Evolutionary conservation across 441 rosid genomes (phyloP).

Genomic region (Aquilaria agallochum): DNA sequence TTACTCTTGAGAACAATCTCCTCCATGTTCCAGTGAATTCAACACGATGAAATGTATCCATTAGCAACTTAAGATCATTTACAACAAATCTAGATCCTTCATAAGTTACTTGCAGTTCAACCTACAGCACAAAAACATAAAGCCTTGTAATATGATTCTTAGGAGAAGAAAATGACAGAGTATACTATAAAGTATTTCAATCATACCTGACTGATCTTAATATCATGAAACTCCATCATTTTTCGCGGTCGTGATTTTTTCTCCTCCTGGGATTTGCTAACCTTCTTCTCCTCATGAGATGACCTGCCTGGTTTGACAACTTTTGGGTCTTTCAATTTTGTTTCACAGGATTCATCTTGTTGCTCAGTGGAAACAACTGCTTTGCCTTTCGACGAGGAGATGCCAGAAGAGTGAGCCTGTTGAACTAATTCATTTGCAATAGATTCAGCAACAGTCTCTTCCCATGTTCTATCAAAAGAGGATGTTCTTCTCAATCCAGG

Average conservation of each 20-base stretch:
- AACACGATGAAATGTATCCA: slow-evolving; percentile 91
- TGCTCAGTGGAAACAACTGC: slow-evolving; percentile 51
- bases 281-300: slow-evolving; percentile 85
- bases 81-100: slow-evolving; percentile 97
- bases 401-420: slow-evolving; percentile 41
- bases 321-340: slow-evolving; percentile 64
- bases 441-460: slow-evolving; percentile 93
- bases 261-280: slow-evolving; percentile 64
- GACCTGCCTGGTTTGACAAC: slow-evolving; percentile 64
- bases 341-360: slow-evolving; percentile 71
- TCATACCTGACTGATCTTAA: slow-evolving; percentile 95
- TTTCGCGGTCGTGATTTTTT: slow-evolving; percentile 84
- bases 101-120: slow-evolving; percentile 80
- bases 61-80: slow-evolving; percentile 86
- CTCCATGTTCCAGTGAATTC: slow-evolving; percentile 98
- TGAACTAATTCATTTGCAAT: slow-evolving; percentile 87
- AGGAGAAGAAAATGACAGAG: slow-evolving; percentile 2
- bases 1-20: slow-evolving; percentile 88
- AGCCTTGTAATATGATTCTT: slow-evolving; percentile 11
- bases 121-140: slow-evolving; percentile 38
- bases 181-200: slow-evolving; percentile 7
- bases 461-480: slow-evolving; percentile 95
- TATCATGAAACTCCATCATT: slow-evolving; percentile 83
- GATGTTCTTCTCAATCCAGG: slow-evolving; percentile 86
- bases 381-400: slow-evolving; percentile 44